Evolutionary conservation across 23 red algal genomes (phyloP).

Genomic region (Agarophyton chilense): DNA sequence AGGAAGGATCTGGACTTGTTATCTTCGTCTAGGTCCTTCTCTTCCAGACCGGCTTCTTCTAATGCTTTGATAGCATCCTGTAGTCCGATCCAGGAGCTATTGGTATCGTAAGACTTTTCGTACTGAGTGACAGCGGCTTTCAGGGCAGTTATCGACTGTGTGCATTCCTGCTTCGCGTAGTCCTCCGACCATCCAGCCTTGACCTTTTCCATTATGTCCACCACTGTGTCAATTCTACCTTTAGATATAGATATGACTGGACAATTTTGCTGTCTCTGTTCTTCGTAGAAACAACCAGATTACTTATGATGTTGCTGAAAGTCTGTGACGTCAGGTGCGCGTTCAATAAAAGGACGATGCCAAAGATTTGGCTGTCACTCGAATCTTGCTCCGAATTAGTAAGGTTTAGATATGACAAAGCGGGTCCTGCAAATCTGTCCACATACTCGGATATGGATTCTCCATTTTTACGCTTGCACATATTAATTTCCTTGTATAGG

Average conservation of each 20-base stretch:
- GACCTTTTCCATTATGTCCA: background rate
- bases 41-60: background rate
- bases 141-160: background rate
- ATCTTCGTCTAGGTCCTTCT: background rate
- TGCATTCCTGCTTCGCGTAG: background rate
- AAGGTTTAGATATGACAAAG: slow-evolving; percentile 25
- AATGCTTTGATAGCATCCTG: background rate
- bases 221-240: background rate
- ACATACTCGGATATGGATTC: background rate
- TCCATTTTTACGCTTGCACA: background rate
- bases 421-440: background rate
- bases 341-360: slow-evolving; percentile 19
- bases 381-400: background rate
- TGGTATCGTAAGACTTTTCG: too few species aligned
- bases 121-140: background rate
- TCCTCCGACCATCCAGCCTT: background rate
- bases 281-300: background rate
- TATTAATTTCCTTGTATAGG: slow-evolving; percentile 10
- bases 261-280: background rate
- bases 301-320: slow-evolving; percentile 9
- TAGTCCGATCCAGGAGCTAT: background rate
- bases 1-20: background rate
- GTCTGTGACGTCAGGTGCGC: background rate
- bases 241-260: background rate
- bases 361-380: slow-evolving; percentile 26